phyloP scores from a whole-genome alignment of 1,284 basidiomycete genomes.

The Heterobasidion annosum region DNA sequence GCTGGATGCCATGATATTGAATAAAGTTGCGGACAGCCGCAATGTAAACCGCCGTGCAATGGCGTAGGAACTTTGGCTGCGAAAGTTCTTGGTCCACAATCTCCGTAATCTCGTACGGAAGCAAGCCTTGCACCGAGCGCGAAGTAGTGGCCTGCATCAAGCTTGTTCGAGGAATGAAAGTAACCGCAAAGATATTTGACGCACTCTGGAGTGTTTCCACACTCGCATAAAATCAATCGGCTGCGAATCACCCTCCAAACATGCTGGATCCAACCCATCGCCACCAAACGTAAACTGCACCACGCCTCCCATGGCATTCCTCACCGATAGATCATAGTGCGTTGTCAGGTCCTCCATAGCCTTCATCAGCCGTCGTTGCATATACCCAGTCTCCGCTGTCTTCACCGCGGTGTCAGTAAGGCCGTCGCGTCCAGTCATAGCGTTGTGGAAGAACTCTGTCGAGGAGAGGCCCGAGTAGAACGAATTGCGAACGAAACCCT shows the following conservation, averaged over 20 bases:
- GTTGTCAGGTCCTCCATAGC: slow-evolving; percentile 96
- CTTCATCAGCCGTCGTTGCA: slow-evolving; percentile 99
- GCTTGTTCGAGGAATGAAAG: background rate
- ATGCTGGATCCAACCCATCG: slow-evolving; percentile 95
- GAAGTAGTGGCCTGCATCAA: slow-evolving; percentile 49
- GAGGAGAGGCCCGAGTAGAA: slow-evolving; percentile 95
- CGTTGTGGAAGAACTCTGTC: slow-evolving; percentile 98
- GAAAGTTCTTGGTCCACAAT: slow-evolving; percentile 61
- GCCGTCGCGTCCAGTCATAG: slow-evolving; percentile 97
- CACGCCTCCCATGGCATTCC: slow-evolving; percentile 91
- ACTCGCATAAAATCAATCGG: slow-evolving; percentile 87
- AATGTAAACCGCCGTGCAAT: slow-evolving; percentile 74
- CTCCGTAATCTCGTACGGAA: slow-evolving; percentile 85
- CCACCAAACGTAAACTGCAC: slow-evolving; percentile 98
- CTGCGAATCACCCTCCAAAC: slow-evolving; percentile 88
- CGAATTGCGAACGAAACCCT: slow-evolving; percentile 96
- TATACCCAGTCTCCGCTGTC: slow-evolving; percentile 99
- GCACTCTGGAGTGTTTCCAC: slow-evolving; percentile 82
- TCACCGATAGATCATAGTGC: slow-evolving; percentile 95
- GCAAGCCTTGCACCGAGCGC: slow-evolving; percentile 50
- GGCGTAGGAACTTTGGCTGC: slow-evolving; percentile 50
- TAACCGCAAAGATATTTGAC: slow-evolving; percentile 16
- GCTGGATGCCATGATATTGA: slow-evolving; percentile 55
- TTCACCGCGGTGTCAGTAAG: slow-evolving; percentile 99
- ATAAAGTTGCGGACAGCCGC: slow-evolving; percentile 75